A percentile compares a stretch with the other conserved stretches of the same genome.
Evolutionary conservation across 129 eudicot species (phyloP).

Genomic region (Cynara cardunculus): DNA sequence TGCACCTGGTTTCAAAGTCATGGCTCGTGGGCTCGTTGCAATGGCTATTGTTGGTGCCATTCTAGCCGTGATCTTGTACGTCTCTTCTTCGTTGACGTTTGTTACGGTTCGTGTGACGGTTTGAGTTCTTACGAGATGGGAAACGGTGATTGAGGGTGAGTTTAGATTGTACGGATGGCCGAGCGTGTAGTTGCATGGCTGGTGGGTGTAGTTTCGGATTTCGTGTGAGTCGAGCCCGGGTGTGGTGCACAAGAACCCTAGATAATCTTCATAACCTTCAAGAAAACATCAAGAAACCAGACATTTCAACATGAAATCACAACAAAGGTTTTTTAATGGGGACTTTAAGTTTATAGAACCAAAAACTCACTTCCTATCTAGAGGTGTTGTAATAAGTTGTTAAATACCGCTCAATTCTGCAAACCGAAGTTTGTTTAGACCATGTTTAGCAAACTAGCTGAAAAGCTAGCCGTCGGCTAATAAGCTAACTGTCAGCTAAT

Average conservation of each 20-base stretch:
- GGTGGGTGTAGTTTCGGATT: conserved; percentile 67
- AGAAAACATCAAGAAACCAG: neutral
- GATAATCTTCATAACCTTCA: conserved; percentile 82
- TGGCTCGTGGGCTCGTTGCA: conserved; percentile 67
- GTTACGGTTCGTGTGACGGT: conserved; percentile 85
- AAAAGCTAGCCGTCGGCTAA: no score
- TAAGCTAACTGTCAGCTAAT: no score
- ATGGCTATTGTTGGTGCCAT: conserved; percentile 92
- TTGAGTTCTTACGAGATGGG: conserved; percentile 88
- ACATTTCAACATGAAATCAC: neutral
- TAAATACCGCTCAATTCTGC: no score
- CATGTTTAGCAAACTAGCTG: no score
- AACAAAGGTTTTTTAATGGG: neutral
- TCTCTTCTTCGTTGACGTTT: conserved; percentile 85
- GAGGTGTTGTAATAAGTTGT: no score
- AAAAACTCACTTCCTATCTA: no score
- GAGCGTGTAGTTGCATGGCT: conserved; percentile 82
- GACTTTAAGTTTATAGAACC: no score
- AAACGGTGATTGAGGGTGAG: conserved; percentile 77
- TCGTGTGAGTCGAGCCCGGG: conserved; percentile 79
- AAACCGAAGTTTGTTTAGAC: no score
- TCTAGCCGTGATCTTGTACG: conserved; percentile 65
- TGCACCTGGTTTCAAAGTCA: conserved; percentile 71
- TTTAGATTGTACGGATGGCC: conserved; percentile 90
- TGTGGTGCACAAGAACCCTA: conserved; percentile 88